Percentiles rank a stretch among this genome's conserved stretches.
Evolutionary conservation across 1,139 yeast species (phyloP).

Genomic region (Geotrichum cucujoidarum): DNA sequence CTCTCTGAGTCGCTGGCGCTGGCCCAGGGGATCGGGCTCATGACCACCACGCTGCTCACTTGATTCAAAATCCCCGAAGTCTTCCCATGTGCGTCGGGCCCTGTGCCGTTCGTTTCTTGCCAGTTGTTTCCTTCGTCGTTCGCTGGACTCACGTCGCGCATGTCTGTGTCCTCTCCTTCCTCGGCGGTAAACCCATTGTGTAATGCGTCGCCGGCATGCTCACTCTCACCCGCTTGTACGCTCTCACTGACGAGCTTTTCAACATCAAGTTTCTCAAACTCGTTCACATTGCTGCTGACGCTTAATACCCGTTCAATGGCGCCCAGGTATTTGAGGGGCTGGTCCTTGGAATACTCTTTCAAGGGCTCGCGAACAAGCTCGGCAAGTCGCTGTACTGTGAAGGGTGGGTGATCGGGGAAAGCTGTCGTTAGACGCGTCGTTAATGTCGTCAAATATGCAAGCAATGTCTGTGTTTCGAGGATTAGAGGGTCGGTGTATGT

Average conservation of each 20-base stretch:
- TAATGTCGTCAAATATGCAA: slow-evolving; percentile 27
- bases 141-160: not conserved
- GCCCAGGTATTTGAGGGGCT: slow-evolving; percentile 38
- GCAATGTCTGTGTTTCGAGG: slow-evolving; percentile 25
- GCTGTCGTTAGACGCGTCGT: slow-evolving; percentile 28
- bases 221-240: not conserved
- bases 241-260: slow-evolving; percentile 11
- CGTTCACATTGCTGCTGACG: slow-evolving; percentile 35
- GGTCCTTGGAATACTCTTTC: slow-evolving; percentile 37
- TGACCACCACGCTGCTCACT: slow-evolving; percentile 17
- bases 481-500: slow-evolving; percentile 28
- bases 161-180: not conserved
- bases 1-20: not conserved
- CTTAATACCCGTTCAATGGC: slow-evolving; percentile 38
- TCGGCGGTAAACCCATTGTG: not conserved
- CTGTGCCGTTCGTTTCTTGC: not conserved
- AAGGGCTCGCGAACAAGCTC: slow-evolving; percentile 48
- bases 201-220: not conserved
- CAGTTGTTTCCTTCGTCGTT: not conserved
- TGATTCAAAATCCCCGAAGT: slow-evolving; percentile 5
- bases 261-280: slow-evolving; percentile 27
- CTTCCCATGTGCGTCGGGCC: not conserved
- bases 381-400: slow-evolving; percentile 52
- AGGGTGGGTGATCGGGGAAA: slow-evolving; percentile 48
- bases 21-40: slow-evolving; percentile 20